Evolutionary conservation across 2,329 filamentous ascomycete genomes (phyloP).

Genomic region (Coniochaeta sp.): DNA sequence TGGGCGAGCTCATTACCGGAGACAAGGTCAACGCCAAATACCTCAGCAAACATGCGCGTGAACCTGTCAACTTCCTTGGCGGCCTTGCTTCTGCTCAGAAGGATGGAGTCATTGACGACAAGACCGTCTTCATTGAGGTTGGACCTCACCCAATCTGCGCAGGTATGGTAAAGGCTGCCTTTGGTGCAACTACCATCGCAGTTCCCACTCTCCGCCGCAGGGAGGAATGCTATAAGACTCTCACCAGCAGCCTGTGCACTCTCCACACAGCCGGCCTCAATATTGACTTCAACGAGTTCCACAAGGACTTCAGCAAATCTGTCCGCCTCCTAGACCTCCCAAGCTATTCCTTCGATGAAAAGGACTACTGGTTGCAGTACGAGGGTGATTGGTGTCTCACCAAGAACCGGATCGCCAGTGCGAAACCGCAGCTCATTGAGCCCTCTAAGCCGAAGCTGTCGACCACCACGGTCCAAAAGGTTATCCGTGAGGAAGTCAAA

Average conservation of each 20-base stretch:
- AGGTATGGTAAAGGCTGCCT: slow-evolving; percentile 59
- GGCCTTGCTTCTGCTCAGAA: slow-evolving; percentile 53
- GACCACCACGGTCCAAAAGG: slow-evolving; percentile 58
- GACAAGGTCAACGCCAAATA: slow-evolving; percentile 54
- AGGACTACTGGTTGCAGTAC: slow-evolving; percentile 62
- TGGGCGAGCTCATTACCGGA: slow-evolving; percentile 51
- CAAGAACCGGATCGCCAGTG: slow-evolving; percentile 53
- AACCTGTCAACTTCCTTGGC: slow-evolving; percentile 62
- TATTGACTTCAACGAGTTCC: slow-evolving; percentile 66
- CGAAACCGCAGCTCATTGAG: slow-evolving; percentile 19
- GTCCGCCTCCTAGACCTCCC: slow-evolving; percentile 54
- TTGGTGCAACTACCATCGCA: slow-evolving; percentile 45
- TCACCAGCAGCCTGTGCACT: slow-evolving; percentile 48
- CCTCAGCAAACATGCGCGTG: slow-evolving; percentile 56
- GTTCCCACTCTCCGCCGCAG: slow-evolving; percentile 55
- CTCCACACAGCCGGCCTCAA: slow-evolving; percentile 55
- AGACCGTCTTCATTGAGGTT: slow-evolving; percentile 65
- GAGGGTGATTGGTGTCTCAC: slow-evolving; percentile 64
- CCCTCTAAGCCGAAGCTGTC: slow-evolving; percentile 48
- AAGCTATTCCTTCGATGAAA: slow-evolving; percentile 64
- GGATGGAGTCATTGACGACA: slow-evolving; percentile 53
- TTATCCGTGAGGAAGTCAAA: slow-evolving; percentile 56
- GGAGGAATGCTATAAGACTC: slow-evolving; percentile 57
- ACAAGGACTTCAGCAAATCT: slow-evolving; percentile 37
- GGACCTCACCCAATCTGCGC: slow-evolving; percentile 67